Base-by-base conservation (phyloP, 2,329 filamentous ascomycete species). In the Fusarium concolor region DNA sequence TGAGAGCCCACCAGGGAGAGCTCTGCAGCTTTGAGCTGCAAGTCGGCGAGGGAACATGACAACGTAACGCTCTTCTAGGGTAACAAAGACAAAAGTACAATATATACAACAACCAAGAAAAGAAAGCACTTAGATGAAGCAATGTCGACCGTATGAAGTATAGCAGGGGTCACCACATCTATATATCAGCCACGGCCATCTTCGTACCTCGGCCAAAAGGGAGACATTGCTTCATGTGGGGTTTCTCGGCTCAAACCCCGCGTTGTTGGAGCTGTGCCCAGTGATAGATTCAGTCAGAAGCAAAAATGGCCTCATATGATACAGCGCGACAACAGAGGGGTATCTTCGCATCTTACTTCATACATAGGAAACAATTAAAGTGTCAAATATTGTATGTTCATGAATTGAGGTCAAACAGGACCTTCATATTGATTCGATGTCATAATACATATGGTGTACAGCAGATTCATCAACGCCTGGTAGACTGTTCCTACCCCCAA, bases 121-220 rank as follows among this genome's bases (percentile, higher is more conserved):
- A 17, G 18, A 31, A 44, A 24, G 15, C 12, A 11, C 37, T 31
- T 17, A 22, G 15, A 22, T 17, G 28, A 20, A 2, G 18, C 11
- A 15, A 11, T 24, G 22, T 20, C 6, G 31, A 42, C 20, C 6
- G n/a, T 35, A 35, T 8, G 14, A n/a, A 43, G 24, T 11, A 22
- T 18, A 42, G 17, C 15, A 18, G 47, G 33, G 39, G 33, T 39
- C 14, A 35, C 17, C 41, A 39, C 38, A 20, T 45, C 47, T 49
- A 20, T 44, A 68, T 38, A 31, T 37, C 18, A 14, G 6, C 18
- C 18, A 39, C 44, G 12, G 38, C 15, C 47, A 45, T 33, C 37
- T 29, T 28, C 49, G 47, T 70, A 72, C 72, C 72, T 74, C 72
- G 72, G 72, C 62, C 72, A 62, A 70, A 72, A 56, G 72, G 71